These are phyloP conservation scores for Baorangia bicolor DNA, from an alignment of 768 basidiomycete species.

Conservation along the genomic window DNA sequence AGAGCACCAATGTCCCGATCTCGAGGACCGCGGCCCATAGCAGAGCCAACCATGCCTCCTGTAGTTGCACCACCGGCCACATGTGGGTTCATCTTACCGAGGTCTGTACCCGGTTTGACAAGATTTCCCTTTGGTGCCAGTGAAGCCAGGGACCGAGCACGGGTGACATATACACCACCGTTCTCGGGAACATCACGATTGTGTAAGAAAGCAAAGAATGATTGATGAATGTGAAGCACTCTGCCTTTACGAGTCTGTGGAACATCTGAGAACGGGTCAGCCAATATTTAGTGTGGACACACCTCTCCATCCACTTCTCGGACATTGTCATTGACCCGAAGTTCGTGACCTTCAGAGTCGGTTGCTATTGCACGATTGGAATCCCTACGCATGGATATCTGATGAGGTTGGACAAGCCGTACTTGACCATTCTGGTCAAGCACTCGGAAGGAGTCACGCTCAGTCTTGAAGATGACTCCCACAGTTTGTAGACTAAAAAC, in stretches of 20 bases:
- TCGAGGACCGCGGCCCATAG: conserved; percentile 77
- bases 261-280: neutral
- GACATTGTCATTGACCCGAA: conserved; percentile 86
- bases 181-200: conserved; percentile 90
- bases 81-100: conserved; percentile 91
- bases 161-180: conserved; percentile 91
- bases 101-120: conserved; percentile 64
- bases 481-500: conserved; percentile 77
- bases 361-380: conserved; percentile 82
- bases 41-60: conserved; percentile 81
- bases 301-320: conserved; percentile 92
- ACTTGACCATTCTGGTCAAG: conserved; percentile 92
- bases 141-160: conserved; percentile 78
- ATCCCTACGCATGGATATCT: conserved; percentile 89
- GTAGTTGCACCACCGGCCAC: conserved; percentile 49
- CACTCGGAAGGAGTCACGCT: conserved; percentile 93
- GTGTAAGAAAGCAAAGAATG: conserved; percentile 90
- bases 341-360: conserved; percentile 84
- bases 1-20: conserved; percentile 79
- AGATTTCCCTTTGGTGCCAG: conserved; percentile 83
- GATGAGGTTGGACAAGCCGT: conserved; percentile 87
- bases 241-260: conserved; percentile 77
- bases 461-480: conserved; percentile 96
- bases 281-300: conserved; percentile 21
- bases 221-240: conserved; percentile 92